Conservation (phyloP, 2,329 filamentous ascomycete genomes). For the Epichloe bromicola region DNA sequence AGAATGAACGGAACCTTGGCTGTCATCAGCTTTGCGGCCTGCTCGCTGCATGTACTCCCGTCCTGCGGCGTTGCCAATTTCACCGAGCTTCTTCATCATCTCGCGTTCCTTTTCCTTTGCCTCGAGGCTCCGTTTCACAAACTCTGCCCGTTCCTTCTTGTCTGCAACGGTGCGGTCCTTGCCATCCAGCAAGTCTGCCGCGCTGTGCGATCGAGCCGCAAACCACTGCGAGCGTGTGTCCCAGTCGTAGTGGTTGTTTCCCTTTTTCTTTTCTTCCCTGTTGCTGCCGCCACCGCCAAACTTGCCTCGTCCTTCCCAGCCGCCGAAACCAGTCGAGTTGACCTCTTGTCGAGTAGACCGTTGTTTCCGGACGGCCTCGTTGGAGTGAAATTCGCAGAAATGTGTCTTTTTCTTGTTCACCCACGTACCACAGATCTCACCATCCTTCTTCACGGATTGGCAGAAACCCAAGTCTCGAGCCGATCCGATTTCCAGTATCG, state of each 20-base stretch:
- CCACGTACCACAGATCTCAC: slow-evolving; percentile 69
- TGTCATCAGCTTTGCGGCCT: slow-evolving; percentile 10
- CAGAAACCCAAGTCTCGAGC: slow-evolving; percentile 82
- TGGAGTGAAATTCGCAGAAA: slow-evolving; percentile 87
- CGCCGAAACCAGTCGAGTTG: slow-evolving; percentile 49
- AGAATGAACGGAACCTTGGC: not conserved
- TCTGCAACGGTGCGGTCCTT: slow-evolving; percentile 44
- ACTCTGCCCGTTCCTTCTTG: slow-evolving; percentile 50
- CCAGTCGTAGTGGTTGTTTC: slow-evolving; percentile 38
- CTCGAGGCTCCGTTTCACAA: slow-evolving; percentile 49
- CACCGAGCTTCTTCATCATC: slow-evolving; percentile 53
- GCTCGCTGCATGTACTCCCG: slow-evolving; percentile 52
- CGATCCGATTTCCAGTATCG: slow-evolving; percentile 75
- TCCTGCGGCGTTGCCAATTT: slow-evolving; percentile 52
- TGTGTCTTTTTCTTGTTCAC: slow-evolving; percentile 79
- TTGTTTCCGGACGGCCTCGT: slow-evolving; percentile 61
- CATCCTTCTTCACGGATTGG: slow-evolving; percentile 73
- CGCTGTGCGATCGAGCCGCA: slow-evolving; percentile 35
- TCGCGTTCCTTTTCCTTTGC: slow-evolving; percentile 60
- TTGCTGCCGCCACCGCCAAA: slow-evolving; percentile 8
- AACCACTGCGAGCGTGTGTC: slow-evolving; percentile 46
- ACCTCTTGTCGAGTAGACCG: slow-evolving; percentile 61
- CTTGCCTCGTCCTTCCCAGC: slow-evolving; percentile 18
- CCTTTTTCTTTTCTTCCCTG: slow-evolving; percentile 10
- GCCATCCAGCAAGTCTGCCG: slow-evolving; percentile 53